A percentile compares a stretch with the other conserved stretches of the same genome.
Evolutionary conservation across 306 rosid species (phyloP).

Genomic region (Biancaea sappan): DNA sequence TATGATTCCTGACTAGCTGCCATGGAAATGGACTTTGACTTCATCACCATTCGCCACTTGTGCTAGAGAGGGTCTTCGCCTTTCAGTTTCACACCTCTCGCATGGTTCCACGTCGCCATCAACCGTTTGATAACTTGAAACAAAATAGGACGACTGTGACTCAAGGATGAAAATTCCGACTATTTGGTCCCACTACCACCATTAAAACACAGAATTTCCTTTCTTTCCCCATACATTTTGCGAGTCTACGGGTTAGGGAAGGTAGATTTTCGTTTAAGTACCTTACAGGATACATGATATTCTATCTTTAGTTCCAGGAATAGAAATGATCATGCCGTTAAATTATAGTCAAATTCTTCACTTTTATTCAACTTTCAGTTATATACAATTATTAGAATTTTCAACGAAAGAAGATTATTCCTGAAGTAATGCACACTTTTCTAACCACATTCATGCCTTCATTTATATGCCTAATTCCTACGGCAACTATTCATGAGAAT

Average conservation of each 20-base stretch:
- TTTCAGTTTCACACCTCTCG: too few species aligned
- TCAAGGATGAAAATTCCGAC: not conserved
- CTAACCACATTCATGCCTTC: not conserved
- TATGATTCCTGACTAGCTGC: not conserved
- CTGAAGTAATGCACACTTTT: not conserved
- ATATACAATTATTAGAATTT: too few species aligned
- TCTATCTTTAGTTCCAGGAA: not conserved
- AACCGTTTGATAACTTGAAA: too few species aligned
- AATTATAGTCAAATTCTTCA: not conserved
- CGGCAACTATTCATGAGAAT: too few species aligned
- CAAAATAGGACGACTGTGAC: too few species aligned
- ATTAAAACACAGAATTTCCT: too few species aligned
- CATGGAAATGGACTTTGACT: slow-evolving; percentile 1
- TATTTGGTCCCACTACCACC: too few species aligned
- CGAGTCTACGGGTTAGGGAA: not conserved
- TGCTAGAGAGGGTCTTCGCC: not conserved
- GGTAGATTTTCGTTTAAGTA: not conserved
- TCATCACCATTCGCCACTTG: not conserved
- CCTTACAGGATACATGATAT: too few species aligned
- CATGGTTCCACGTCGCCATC: too few species aligned
- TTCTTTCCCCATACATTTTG: not conserved
- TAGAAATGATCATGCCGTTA: not conserved
- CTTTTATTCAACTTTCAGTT: not conserved
- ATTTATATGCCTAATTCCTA: not conserved
- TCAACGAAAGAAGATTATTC: not conserved